Base-by-base conservation (phyloP, 140 eudicot genomes). In the Eryngium alpinum region DNA sequence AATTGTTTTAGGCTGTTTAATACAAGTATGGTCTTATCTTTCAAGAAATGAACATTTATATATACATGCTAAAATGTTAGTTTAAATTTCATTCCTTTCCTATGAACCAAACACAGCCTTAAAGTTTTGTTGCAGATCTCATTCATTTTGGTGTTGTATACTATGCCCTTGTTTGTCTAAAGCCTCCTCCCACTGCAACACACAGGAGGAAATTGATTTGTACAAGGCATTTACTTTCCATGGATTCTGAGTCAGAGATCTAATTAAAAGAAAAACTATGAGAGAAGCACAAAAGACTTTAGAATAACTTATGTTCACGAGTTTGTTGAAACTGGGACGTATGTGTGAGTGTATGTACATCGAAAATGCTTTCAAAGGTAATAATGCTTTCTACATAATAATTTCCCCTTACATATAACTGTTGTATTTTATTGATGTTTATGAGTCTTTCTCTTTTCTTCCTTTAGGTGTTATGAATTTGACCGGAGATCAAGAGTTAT, bases 351-450 rank as follows among this genome's bases (percentile, higher is more conserved):
- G 57, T 93, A 94, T 87, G 97, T 94, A 28, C 97, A 91, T 80
- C 99, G 97, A 69, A 94, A 91, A 87, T 92, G 99, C 72, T 94
- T 90, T 65, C 99, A 91, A 53, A 87, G 98, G 98, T 94, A 85
- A 46, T 18, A 38, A 28, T 25, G 27, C 14, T 6, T 60, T 79
- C 82, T 25, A 52, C n/a, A 43, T 29, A 57, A 10, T 27, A 13
- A 17, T 10, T 1, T 0, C 3, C 73, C 34, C 44, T 38, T 24
- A 38, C 46, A 38, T 38, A 7, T 7, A 38, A 38, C 7, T 38
- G n/a, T n/a, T n/a, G n/a, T n/a, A n/a, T 38, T 38, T 38, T 38
- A 38, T 38, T 38, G 46, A 38, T 38, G 7, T 38, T 38, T 38
- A 38, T 38, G 69, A 9, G 25, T 22, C n/a, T n/a, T 62, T 62